A percentile compares a stretch with the other conserved stretches of the same genome.
Conservation (phyloP, 108 stramenopile genomes). For the Asterionellopsis glacialis region DNA sequence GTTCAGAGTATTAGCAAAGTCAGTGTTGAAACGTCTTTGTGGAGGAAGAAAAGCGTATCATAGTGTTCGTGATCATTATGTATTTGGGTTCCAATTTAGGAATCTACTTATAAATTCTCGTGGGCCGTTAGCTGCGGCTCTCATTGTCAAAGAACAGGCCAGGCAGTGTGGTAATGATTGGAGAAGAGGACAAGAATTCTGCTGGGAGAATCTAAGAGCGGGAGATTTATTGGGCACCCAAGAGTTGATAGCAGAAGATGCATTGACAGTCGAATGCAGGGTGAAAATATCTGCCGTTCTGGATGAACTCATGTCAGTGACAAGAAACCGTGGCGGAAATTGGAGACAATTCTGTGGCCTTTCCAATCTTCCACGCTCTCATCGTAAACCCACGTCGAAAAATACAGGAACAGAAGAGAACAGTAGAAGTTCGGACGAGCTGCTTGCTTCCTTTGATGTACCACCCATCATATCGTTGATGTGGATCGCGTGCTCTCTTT, state of each 20-base stretch:
- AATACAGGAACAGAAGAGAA: not conserved
- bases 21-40: slow-evolving; percentile 54
- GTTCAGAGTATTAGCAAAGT: slow-evolving; percentile 45
- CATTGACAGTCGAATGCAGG: slow-evolving; percentile 13
- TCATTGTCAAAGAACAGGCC: slow-evolving; percentile 51
- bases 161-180: slow-evolving; percentile 48
- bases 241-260: slow-evolving; percentile 69
- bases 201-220: slow-evolving; percentile 32
- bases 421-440: not conserved
- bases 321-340: slow-evolving; percentile 40
- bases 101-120: slow-evolving; percentile 34
- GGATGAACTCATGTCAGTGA: slow-evolving; percentile 49
- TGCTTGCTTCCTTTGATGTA: slow-evolving; percentile 17
- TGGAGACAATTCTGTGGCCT: slow-evolving; percentile 76
- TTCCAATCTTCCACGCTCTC: slow-evolving; percentile 27
- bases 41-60: slow-evolving; percentile 57
- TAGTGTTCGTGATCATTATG: slow-evolving; percentile 66
- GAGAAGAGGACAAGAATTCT: slow-evolving; percentile 27
- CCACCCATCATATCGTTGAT: slow-evolving; percentile 53
- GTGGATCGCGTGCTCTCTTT: slow-evolving; percentile 59
- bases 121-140: slow-evolving; percentile 32
- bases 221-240: slow-evolving; percentile 60
- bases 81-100: slow-evolving; percentile 57
- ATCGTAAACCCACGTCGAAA: slow-evolving; percentile 5
- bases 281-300: slow-evolving; percentile 31